Base-by-base conservation (phyloP, 2,329 filamentous ascomycete species). In the Immersiporthe knoxdaviesiana region DNA sequence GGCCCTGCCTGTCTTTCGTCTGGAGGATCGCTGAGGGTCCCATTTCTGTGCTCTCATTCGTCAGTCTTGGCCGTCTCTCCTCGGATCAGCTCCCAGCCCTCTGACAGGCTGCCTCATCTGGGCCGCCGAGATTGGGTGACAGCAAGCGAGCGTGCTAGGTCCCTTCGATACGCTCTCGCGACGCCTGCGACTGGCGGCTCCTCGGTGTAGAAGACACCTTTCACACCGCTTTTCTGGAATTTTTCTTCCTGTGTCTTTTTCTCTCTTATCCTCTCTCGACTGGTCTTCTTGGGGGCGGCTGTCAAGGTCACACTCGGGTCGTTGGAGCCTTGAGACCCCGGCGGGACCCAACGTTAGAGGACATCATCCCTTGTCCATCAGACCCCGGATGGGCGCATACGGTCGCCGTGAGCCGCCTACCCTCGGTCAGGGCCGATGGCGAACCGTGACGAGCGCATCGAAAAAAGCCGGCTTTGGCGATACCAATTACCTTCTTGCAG, bases 151-250 rank as follows among this genome's bases (percentile, higher is more conserved):
- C 56, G 10, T 47, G 50, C 66, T 39, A 65, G 63, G 60, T 54
- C 47, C 44, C 44, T 30, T 66, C 47, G 58, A 64, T 47, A 41
- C 21, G 63, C 12, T 58, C 35, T 64, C n/a, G 52, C 41, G 32
- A 27, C 27, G 35, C 32, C 60, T 69, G 44, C 54, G 24, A 50
- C 58, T 64, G 67, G 64, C n/a, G n/a, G n/a, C n/a, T n/a, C 44
- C 63, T 69, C 67, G 37, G 65, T 37, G n/a, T 58, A 30, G 21
- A 52, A 44, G 27, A 30, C 24, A 32, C 59, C 6, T 39, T 64
- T 65, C 64, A 71, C 69, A 71, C 69, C 69, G 69, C 69, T 59
- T 52, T 41, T 67, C 47, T 58, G 41, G 50, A 14, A 8, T 30
- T 44, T 27, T 21, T 21, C 12, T 1, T 60, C 35, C 35, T 8